Percentiles rank a stretch among this genome's conserved stretches.
Conservation (phyloP, 2,329 filamentous ascomycete species). For the Bipolaris victoriae region DNA sequence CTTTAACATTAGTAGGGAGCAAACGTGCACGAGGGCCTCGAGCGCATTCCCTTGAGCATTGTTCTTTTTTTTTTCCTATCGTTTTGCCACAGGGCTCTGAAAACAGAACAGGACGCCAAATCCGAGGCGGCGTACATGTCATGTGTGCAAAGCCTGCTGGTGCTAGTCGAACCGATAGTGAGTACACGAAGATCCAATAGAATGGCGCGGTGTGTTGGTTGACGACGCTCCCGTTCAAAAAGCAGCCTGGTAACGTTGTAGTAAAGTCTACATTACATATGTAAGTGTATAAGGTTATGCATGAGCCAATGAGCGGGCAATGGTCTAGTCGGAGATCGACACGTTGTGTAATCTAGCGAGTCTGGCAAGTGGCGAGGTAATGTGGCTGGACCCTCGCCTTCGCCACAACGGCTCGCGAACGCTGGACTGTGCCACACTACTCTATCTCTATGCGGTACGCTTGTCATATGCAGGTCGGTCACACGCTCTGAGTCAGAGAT, state of each 20-base stretch:
- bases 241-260: conserved; percentile 3
- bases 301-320: conserved; percentile 9
- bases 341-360: conserved; percentile 16
- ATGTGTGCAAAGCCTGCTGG: not conserved
- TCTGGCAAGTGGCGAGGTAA: conserved; percentile 11
- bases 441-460: not conserved
- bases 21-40: not conserved
- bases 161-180: not conserved
- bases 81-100: conserved; percentile 11
- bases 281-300: conserved; percentile 3
- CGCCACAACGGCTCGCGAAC: conserved; percentile 19
- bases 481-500: conserved; percentile 9
- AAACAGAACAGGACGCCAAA: conserved; percentile 4
- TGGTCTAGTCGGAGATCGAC: conserved; percentile 12
- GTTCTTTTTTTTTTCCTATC: not conserved
- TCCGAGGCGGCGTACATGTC: conserved; percentile 3
- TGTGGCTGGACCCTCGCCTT: conserved; percentile 16
- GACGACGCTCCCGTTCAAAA: conserved; percentile 9
- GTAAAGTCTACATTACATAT: no score
- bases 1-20: not conserved
- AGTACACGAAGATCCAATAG: not conserved
- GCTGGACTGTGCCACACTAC: conserved; percentile 11
- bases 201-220: not conserved
- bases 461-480: conserved; percentile 2
- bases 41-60: not conserved